Base-by-base conservation (phyloP, 2,329 filamentous ascomycete species). In the Zasmidium citrigriseum region DNA sequence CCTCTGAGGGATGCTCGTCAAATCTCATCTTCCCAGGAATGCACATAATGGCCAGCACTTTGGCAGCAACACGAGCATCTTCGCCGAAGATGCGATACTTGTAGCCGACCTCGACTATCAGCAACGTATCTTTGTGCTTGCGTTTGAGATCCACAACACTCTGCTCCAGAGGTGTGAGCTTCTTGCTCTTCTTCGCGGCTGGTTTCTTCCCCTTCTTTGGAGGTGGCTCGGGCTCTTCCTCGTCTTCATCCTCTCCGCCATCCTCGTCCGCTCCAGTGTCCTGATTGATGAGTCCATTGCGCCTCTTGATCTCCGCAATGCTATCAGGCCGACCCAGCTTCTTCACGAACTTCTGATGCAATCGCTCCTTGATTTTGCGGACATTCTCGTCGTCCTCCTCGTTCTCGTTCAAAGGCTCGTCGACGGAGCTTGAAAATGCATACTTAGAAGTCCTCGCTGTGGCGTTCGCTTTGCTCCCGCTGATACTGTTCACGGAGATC, bases 31-130 rank as follows among this genome's bases (percentile, higher is more conserved):
- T 98, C 34, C 95, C 95, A 0, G 95, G 93, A 67, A 99, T 97
- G 73, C 95, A 99, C 41, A 99, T 89, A 66, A 99, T 97, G 59
- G 91, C 90, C 50, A 99, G 81, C 72, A 93, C 91, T 73, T 93
- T 96, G 12, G 93, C 90, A 3, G 93, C 95, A 54, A 86, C 85
- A 54, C 92, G 85, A 9, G 95, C 95, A 78, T 99, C 95, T 69
- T 98, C 93, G 11, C 95, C 95, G 71, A 96, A 96, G 78, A 99
- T 96, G 29, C 90, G 88, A 76, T 96, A 99, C 73, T 99, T 99
- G 78, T 99, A 99, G 52, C 95, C 95, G 9, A 98, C 95, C 73
- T 99, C 93, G 53, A 98, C 87, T 12, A 98, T 89, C 54, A 99
- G 81, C 20, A 99, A 69, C 0, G 93, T 95, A 71, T 98, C 95